Base-by-base conservation (phyloP, 192 early-diverging fungal species). In the Endogone sp. region DNA sequence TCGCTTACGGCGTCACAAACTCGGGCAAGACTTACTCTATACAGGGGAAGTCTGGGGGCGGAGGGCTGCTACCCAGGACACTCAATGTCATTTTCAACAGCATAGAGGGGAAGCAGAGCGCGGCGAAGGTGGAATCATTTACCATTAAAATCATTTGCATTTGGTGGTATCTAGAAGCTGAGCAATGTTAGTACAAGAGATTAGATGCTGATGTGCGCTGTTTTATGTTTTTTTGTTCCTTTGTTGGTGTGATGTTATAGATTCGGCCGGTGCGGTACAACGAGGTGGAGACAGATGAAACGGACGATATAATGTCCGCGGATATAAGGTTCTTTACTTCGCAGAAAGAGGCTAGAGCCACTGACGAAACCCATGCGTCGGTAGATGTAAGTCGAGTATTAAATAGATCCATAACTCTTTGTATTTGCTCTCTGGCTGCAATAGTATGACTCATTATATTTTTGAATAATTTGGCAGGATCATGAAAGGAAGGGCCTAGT, bases 11-110 rank as follows among this genome's bases (percentile, higher is more conserved):
- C 3, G 82, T 84, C 28, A 90, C 86, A 11, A 88, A 90, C 63
- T 88, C 86, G 24, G 91, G 90, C 49, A 91, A 91, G 66, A 89
- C 90, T 2, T 84, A 87, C 60, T 85, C 88, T 2, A 84, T 90
- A 65, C 83, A 88, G 69, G 88, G 88, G 1, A 82, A 68, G 4
- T 32, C 67, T 22, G 63, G 59, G 2, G 71, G 75, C 10, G 75
- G 83, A 4, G 89, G 90, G 3, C 61, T 92, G 56, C 62, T 92
- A 4, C 85, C 89, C 16, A 77, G 86, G 10, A 75, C 86, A 3
- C 56, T 92, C 23, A 80, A 83, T 70, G 81, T 84, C 0, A 69
- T 92, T 1, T 80, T 90, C 58, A 80, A 85, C 22, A 81, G 84
- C 22, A 79, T 87, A 44, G 62, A 68, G 6, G 31, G 63, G 11